A percentile compares a stretch with the other conserved stretches of the same genome.
These are phyloP conservation scores for Nakazawaea sp. DNA, from an alignment of 805 yeast species.

Conservation along the genomic window DNA sequence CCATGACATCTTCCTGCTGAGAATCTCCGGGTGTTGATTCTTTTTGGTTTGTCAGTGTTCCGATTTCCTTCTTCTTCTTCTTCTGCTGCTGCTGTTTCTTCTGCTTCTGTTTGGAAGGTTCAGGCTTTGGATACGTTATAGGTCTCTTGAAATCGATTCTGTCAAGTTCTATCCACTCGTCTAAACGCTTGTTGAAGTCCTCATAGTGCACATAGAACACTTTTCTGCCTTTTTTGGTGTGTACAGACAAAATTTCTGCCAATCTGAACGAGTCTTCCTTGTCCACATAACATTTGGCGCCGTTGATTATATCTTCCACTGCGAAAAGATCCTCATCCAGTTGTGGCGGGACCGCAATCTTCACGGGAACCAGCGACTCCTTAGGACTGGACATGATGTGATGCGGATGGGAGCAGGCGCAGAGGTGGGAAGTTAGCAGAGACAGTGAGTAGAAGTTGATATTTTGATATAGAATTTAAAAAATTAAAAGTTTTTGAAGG, in stretches of 20 bases:
- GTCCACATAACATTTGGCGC: constrained; percentile 74
- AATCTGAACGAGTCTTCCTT: constrained; percentile 76
- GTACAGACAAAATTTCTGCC: constrained; percentile 81
- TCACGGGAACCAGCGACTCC: constrained; percentile 6
- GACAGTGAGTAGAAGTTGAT: too few relatives aligned
- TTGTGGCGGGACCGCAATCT: constrained; percentile 19
- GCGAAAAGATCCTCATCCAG: constrained; percentile 20
- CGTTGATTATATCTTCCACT: constrained; percentile 52
- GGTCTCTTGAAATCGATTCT: constrained; percentile 69
- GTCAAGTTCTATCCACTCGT: constrained; percentile 82
- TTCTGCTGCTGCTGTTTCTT: constrained; percentile 27
- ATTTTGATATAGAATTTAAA: too few relatives aligned
- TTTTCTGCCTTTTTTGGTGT: constrained; percentile 65
- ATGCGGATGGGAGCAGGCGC: too few relatives aligned
- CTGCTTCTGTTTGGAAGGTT: constrained; percentile 37
- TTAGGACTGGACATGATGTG: constrained; percentile 5
- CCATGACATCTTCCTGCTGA: constrained; percentile 62
- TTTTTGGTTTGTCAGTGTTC: constrained; percentile 10
- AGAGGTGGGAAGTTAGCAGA: too few relatives aligned
- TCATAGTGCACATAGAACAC: constrained; percentile 91
- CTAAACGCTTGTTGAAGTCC: constrained; percentile 92
- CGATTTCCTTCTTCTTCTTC: constrained; percentile 18
- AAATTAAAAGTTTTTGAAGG: background rate
- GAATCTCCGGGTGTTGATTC: constrained; percentile 12
- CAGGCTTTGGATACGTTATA: constrained; percentile 63